A percentile compares a stretch with the other conserved stretches of the same genome.
Evolutionary conservation across 176 grass and related monocot genomes (phyloP).

Genomic region (Triticum turgidum): DNA sequence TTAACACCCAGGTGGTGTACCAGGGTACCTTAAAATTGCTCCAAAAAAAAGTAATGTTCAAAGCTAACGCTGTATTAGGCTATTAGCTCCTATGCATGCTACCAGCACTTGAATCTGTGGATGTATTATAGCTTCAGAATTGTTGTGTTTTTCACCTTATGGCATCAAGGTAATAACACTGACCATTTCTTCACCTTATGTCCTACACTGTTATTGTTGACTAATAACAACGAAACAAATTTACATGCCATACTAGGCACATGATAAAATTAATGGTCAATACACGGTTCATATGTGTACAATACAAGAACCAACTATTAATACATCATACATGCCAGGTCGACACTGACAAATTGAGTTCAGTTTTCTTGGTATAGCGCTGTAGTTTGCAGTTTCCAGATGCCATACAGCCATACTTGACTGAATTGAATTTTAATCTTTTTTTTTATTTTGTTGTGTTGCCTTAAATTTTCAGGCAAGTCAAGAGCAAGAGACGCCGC

Average conservation of each 20-base stretch:
- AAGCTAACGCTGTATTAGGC: background rate
- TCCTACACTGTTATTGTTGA: background rate
- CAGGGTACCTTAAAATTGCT: background rate
- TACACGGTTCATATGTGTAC: background rate
- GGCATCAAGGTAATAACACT: background rate
- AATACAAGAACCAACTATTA: background rate
- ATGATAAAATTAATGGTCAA: background rate
- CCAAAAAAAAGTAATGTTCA: background rate
- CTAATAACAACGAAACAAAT: background rate
- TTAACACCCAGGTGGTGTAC: background rate
- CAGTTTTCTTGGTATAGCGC: background rate
- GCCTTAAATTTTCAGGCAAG: constrained; percentile 54
- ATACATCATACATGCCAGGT: background rate
- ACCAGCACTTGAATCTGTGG: background rate
- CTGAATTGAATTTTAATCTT: background rate
- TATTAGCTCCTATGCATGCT: background rate
- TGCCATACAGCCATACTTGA: background rate
- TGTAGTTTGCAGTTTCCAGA: background rate
- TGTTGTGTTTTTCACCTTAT: background rate
- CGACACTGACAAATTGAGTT: background rate
- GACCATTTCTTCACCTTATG: background rate
- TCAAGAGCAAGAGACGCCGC: constrained; percentile 89
- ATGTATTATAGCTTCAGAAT: background rate
- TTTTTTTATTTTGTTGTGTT: constrained; percentile 10
- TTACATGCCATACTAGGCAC: background rate